Conservation (phyloP, 2,329 filamentous ascomycete genomes). For the Beauveria sp. region DNA sequence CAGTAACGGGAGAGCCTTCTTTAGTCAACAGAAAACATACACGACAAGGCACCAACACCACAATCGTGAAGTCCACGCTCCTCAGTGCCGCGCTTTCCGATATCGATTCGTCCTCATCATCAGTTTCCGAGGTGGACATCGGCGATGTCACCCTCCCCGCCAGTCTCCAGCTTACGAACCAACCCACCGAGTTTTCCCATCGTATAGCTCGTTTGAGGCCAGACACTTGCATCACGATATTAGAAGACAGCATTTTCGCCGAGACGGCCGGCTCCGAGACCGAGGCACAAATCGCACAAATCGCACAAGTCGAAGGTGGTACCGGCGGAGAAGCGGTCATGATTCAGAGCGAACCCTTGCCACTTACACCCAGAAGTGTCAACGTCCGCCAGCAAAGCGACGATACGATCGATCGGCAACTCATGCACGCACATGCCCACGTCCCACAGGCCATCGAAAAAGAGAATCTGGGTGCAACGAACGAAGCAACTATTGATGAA, state of each 20-base stretch:
- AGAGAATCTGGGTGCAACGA: background rate
- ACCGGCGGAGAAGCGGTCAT: background rate
- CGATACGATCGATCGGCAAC: background rate
- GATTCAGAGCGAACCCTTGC: no score
- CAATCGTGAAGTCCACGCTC: background rate
- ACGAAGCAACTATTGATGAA: background rate
- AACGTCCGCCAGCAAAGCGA: background rate
- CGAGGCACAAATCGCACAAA: background rate
- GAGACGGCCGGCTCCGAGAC: background rate
- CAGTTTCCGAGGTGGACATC: conserved; percentile 2
- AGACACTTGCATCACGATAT: conserved; percentile 3
- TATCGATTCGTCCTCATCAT: background rate
- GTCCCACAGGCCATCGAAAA: background rate
- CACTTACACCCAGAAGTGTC: background rate
- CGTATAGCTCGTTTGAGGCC: conserved; percentile 5
- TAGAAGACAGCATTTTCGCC: background rate
- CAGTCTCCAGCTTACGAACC: conserved; percentile 5
- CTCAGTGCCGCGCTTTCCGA: background rate
- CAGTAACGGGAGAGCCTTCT: background rate
- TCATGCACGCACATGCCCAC: background rate
- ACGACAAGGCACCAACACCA: background rate
- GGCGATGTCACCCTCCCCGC: conserved; percentile 9
- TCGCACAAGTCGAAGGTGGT: background rate
- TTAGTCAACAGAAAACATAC: background rate
- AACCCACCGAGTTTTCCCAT: conserved; percentile 1